These are phyloP conservation scores for Phytophthora colocasiae DNA, from an alignment of 352 stramenopile genomes.

Conservation along the genomic window DNA sequence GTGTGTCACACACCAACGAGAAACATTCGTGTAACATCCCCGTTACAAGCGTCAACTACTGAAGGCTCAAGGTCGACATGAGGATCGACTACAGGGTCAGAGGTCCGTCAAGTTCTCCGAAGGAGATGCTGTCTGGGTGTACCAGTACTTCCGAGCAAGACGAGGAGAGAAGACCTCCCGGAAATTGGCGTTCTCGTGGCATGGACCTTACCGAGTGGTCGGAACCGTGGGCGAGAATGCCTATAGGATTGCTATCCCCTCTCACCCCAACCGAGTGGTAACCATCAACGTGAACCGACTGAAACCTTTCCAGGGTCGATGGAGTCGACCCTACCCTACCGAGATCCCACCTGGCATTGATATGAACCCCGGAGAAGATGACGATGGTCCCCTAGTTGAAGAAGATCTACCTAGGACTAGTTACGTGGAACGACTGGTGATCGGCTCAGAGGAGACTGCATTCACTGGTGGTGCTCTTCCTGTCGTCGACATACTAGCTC, in stretches of 20 bases:
- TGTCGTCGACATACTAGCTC: background rate
- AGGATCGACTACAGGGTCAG: background rate
- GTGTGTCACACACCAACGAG: too few relatives aligned
- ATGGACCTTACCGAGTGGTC: background rate
- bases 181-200: conserved; percentile 1
- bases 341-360: background rate
- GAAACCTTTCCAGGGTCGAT: background rate
- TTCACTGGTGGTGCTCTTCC: background rate
- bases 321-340: background rate
- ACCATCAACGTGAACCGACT: background rate
- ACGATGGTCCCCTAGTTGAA: background rate
- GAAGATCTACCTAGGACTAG: background rate
- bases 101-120: background rate
- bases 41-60: background rate
- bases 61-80: background rate
- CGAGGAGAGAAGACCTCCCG: background rate
- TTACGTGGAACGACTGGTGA: background rate
- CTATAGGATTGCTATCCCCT: background rate
- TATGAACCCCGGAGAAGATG: background rate
- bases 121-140: background rate
- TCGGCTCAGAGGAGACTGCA: background rate
- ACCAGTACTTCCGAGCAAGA: background rate
- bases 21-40: too few relatives aligned
- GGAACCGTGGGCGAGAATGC: background rate
- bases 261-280: background rate